Conservation (phyloP, 2,329 filamentous ascomycete genomes). For the Calonectria multiphialidica region DNA sequence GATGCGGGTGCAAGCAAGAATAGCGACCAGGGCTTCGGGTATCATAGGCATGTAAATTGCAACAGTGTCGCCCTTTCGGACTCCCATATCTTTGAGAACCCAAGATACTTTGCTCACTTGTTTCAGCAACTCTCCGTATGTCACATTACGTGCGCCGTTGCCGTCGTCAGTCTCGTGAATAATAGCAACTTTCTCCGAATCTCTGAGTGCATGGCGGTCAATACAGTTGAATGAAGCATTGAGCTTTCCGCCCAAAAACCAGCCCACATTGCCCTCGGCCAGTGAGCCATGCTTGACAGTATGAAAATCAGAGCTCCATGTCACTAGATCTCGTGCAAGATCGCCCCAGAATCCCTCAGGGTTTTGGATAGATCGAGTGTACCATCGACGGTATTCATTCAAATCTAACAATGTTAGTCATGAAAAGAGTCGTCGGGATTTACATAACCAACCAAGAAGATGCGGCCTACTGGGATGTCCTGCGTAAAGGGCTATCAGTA, state of each 20-base stretch:
- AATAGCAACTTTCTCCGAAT: conserved; percentile 90
- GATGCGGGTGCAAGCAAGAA: conserved; percentile 84
- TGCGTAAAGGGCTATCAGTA: too few relatives aligned
- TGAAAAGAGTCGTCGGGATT: too few relatives aligned
- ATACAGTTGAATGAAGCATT: conserved; percentile 97
- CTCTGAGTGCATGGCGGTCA: conserved; percentile 89
- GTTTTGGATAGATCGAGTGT: conserved; percentile 75
- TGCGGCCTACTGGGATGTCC: too few relatives aligned
- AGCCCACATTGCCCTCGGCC: conserved; percentile 82
- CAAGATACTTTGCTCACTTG: conserved; percentile 87
- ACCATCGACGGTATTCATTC: not conserved
- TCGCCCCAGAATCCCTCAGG: conserved; percentile 89
- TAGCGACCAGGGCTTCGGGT: conserved; percentile 86
- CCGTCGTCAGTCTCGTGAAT: conserved; percentile 96
- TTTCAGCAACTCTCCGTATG: conserved; percentile 88
- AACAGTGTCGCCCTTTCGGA: conserved; percentile 93
- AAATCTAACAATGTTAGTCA: not conserved
- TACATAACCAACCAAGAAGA: too few relatives aligned
- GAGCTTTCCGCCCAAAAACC: conserved; percentile 90
- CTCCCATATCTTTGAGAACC: conserved; percentile 89
- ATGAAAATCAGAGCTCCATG: conserved; percentile 89
- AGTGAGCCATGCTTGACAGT: conserved; percentile 85
- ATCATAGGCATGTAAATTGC: conserved; percentile 98
- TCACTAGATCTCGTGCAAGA: conserved; percentile 84
- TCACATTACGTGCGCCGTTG: conserved; percentile 84